These are phyloP conservation scores for Effrenium voratum DNA, from an alignment of 73 alveolate species.

Conservation along the genomic window DNA sequence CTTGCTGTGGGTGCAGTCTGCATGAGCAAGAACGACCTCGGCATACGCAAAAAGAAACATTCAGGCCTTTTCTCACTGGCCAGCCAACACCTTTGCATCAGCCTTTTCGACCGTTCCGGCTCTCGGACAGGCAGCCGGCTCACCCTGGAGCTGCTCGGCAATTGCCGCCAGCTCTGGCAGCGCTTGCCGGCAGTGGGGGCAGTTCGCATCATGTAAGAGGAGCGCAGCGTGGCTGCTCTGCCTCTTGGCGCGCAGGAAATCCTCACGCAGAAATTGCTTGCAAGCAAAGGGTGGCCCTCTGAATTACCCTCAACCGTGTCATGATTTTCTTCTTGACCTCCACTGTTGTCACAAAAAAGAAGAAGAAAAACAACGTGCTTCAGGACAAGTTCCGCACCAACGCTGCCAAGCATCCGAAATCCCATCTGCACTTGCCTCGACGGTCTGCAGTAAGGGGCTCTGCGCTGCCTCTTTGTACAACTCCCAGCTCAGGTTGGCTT, in stretches of 20 bases:
- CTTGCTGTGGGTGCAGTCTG: constrained; percentile 76
- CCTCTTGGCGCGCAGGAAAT: constrained; percentile 11
- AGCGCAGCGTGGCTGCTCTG: constrained; percentile 23
- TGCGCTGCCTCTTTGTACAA: constrained; percentile 28
- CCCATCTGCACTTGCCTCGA: neutral
- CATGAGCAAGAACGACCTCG: constrained; percentile 74
- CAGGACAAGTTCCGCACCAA: neutral
- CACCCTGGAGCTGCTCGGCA: constrained; percentile 29
- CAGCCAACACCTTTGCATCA: too few relatives aligned
- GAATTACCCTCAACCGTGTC: neutral
- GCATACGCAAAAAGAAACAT: neutral
- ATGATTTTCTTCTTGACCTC: neutral
- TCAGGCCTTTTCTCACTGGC: too few relatives aligned
- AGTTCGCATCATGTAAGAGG: constrained; percentile 78
- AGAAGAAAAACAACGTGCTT: too few relatives aligned
- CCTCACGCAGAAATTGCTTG: neutral
- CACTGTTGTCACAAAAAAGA: too few relatives aligned
- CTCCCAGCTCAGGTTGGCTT: constrained; percentile 41
- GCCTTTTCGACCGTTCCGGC: too few relatives aligned
- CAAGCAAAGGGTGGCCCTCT: neutral
- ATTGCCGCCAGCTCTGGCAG: constrained; percentile 70
- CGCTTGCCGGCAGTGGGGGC: constrained; percentile 84
- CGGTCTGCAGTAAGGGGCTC: constrained; percentile 17
- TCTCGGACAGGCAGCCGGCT: neutral
- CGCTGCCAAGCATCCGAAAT: constrained; percentile 23